Base-by-base conservation (phyloP, 2,329 filamentous ascomycete genomes). In the Sclerotinia glacialis region DNA sequence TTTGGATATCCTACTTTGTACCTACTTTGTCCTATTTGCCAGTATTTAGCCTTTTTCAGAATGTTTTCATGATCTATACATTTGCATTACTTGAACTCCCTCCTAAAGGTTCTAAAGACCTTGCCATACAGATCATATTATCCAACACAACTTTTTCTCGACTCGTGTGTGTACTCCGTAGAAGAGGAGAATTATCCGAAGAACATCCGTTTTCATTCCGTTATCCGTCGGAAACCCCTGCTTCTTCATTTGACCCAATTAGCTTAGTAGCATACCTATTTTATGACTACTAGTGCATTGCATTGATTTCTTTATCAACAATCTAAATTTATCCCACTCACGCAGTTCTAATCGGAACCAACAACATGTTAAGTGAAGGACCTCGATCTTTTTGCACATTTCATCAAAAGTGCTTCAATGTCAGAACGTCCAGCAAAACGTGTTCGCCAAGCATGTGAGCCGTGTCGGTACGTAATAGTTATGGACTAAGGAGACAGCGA, bases 361-460 rank as follows among this genome's bases (percentile, higher is more conserved):
- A n/a, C 44, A 56, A 16, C 12, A 52, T 67, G 65, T 52, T 50
- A 52, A 16, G 58, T 64, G 42, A 56, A 46, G 28, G 34, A 67
- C 21, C 26, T 67, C n/a, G 21, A 37, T 31, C 60, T 58, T 14
- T 67, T 64, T 64, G 34, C 42, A 44, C 61, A 64, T 63, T 64
- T 63, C 46, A 67, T 66, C 60, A 18, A 64, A 64, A 64, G 44
- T 63, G 52, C 61, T 56, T 64, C 50, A 37, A 64, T 67, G 59
- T 64, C 59, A 34, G 72, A 74, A 66, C 72, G 74, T n/a, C 74
- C 74, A 34, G 70, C 73, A 18, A 75, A 76, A 66, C 71, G 74
- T 37, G 67, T 74, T 46, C 68, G 73, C 26, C 74, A 76, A 71
- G 77, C 77, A 47, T 78, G 77, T 67, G 77, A 78, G 65, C 76